These are phyloP conservation scores for Fraxinus velutina DNA, from an alignment of 305 asterid species.

Conservation along the genomic window DNA sequence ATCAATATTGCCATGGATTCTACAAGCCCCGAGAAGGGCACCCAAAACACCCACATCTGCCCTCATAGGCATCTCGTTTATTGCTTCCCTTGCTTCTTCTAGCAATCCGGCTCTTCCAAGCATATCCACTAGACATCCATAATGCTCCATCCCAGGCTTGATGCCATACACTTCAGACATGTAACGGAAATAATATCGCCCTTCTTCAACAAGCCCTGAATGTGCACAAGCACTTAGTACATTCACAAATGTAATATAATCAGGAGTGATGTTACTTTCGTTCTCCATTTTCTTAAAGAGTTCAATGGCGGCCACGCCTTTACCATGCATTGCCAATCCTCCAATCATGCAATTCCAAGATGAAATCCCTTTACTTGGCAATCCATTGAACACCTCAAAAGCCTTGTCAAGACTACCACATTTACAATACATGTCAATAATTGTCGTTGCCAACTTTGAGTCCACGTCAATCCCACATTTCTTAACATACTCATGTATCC, in stretches of 20 bases:
- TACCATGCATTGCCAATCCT: slow-evolving; percentile 66
- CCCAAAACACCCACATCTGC: slow-evolving; percentile 59
- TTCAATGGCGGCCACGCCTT: slow-evolving; percentile 51
- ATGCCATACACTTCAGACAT: slow-evolving; percentile 44
- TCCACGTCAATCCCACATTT: slow-evolving; percentile 36
- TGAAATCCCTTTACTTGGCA: slow-evolving; percentile 43
- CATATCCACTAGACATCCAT: slow-evolving; percentile 66
- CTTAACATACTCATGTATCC: slow-evolving; percentile 42
- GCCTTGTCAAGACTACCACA: slow-evolving; percentile 60
- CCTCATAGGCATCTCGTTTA: slow-evolving; percentile 50
- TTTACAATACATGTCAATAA: slow-evolving; percentile 58
- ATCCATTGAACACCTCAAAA: slow-evolving; percentile 34
- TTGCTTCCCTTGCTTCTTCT: slow-evolving; percentile 43
- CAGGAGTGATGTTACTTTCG: slow-evolving; percentile 33
- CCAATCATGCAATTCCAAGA: slow-evolving; percentile 73
- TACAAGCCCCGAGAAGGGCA: slow-evolving; percentile 70
- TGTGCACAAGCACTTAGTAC: slow-evolving; percentile 66
- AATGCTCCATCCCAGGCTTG: slow-evolving; percentile 58
- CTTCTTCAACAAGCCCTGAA: slow-evolving; percentile 62
- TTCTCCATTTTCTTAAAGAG: slow-evolving; percentile 55
- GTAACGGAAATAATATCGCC: slow-evolving; percentile 44
- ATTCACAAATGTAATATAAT: slow-evolving; percentile 55
- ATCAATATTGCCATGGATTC: slow-evolving; percentile 47
- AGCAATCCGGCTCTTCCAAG: slow-evolving; percentile 61
- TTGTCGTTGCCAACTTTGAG: slow-evolving; percentile 43